These are phyloP conservation scores for Trichoderma atrobrunneum DNA, from an alignment of 2,329 filamentous ascomycete species.

Conservation along the genomic window DNA sequence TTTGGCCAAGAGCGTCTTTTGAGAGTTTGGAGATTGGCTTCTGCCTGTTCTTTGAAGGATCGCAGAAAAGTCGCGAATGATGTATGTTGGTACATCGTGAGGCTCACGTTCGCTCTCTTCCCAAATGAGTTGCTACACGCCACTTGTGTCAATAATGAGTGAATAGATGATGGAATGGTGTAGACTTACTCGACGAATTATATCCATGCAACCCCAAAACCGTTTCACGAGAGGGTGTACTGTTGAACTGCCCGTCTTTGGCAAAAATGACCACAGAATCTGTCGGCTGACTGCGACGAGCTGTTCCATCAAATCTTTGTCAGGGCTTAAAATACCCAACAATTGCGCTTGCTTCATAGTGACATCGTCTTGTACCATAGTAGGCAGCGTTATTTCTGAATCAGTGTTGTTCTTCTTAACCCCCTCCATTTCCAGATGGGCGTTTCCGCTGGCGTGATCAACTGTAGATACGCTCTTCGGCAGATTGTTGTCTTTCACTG, in stretches of 20 bases:
- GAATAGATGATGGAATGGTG: background rate
- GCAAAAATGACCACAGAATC: background rate
- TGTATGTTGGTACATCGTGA: background rate
- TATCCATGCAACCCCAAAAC: constrained; percentile 13
- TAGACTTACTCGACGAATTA: background rate
- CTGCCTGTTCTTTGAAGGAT: background rate
- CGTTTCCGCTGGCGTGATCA: background rate
- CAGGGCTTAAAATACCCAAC: background rate
- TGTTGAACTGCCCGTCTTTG: background rate
- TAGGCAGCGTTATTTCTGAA: background rate
- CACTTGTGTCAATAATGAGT: background rate
- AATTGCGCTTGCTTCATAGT: background rate
- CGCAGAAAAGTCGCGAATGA: background rate
- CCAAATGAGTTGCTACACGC: background rate
- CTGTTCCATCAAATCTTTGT: background rate
- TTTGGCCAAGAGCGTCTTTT: background rate
- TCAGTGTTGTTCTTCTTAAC: background rate
- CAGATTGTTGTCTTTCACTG: background rate
- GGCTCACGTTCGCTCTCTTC: background rate
- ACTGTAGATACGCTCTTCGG: background rate
- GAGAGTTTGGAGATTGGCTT: background rate
- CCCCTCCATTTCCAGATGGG: background rate
- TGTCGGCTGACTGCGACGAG: background rate
- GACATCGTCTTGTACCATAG: background rate
- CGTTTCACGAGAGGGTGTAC: background rate